Evolutionary conservation across 805 yeast genomes (phyloP).

Genomic region (Lachancea kluyveri): DNA sequence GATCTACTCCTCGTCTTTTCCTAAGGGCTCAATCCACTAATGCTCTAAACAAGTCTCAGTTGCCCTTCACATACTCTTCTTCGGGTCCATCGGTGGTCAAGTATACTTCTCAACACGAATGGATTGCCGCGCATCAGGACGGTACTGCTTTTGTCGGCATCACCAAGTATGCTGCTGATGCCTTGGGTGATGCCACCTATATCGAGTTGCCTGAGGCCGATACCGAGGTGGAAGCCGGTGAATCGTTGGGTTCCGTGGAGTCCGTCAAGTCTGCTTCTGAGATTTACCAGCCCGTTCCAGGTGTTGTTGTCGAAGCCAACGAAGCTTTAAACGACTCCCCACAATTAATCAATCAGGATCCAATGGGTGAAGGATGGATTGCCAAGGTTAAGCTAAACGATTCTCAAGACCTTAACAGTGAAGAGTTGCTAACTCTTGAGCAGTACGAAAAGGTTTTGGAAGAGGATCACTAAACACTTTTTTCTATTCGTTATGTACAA

Average conservation of each 20-base stretch:
- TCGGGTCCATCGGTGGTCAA: constrained; percentile 38
- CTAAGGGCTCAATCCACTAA: constrained; percentile 25
- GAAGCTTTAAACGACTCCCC: constrained; percentile 61
- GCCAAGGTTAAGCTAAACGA: constrained; percentile 63
- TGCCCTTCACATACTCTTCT: constrained; percentile 28
- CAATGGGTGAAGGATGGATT: constrained; percentile 93
- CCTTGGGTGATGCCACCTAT: constrained; percentile 93
- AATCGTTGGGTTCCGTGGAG: constrained; percentile 87
- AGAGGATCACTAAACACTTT: constrained; percentile 43
- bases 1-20: constrained; percentile 19
- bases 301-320: constrained; percentile 71
- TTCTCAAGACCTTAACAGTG: constrained; percentile 36
- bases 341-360: constrained; percentile 75
- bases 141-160: constrained; percentile 86
- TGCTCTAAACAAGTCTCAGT: constrained; percentile 24
- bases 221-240: constrained; percentile 58
- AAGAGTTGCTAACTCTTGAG: constrained; percentile 48
- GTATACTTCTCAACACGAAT: constrained; percentile 89
- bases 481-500: background rate
- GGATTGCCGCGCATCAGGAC: constrained; percentile 84
- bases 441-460: constrained; percentile 54
- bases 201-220: constrained; percentile 83
- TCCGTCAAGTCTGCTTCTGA: constrained; percentile 92
- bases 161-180: constrained; percentile 91
- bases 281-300: constrained; percentile 81